These are phyloP conservation scores for Scedosporium boydii DNA, from an alignment of 2,329 filamentous ascomycete genomes.

Conservation along the genomic window DNA sequence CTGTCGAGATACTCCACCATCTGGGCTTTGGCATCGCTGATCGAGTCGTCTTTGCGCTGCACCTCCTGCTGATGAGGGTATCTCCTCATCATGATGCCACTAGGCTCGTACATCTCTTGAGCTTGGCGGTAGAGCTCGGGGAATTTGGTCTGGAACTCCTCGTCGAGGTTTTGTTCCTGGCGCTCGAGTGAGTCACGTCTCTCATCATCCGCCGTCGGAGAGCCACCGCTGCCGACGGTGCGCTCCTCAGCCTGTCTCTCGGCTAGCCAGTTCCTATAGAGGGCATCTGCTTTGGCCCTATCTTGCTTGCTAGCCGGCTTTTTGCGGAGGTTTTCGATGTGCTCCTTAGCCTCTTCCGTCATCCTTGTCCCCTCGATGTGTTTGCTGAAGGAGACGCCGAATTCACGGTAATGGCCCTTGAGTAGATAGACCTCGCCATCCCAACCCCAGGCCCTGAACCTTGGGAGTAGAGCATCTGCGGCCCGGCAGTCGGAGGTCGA, in stretches of 20 bases:
- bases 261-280: constrained; percentile 35
- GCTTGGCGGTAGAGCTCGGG: constrained; percentile 36
- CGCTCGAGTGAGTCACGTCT: constrained; percentile 29
- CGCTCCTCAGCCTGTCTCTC: constrained; percentile 33
- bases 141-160: constrained; percentile 35
- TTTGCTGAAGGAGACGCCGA: constrained; percentile 41
- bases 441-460: constrained; percentile 39
- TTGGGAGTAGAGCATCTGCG: constrained; percentile 33
- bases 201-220: constrained; percentile 16
- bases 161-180: constrained; percentile 38
- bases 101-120: constrained; percentile 22
- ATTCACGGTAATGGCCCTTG: constrained; percentile 47
- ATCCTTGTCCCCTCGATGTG: constrained; percentile 36
- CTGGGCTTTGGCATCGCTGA: constrained; percentile 32
- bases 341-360: constrained; percentile 28
- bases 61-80: constrained; percentile 5
- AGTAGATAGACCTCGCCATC: constrained; percentile 41
- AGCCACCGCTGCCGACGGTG: constrained; percentile 11
- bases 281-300: constrained; percentile 20
- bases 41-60: constrained; percentile 15
- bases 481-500: constrained; percentile 40
- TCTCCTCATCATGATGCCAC: not conserved
- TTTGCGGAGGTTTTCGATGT: constrained; percentile 22
- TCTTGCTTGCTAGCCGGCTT: constrained; percentile 20
- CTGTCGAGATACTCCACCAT: constrained; percentile 39